These are phyloP conservation scores for Atalantia buxifolia DNA, from an alignment of 345 rosid genomes.

Conservation along the genomic window DNA sequence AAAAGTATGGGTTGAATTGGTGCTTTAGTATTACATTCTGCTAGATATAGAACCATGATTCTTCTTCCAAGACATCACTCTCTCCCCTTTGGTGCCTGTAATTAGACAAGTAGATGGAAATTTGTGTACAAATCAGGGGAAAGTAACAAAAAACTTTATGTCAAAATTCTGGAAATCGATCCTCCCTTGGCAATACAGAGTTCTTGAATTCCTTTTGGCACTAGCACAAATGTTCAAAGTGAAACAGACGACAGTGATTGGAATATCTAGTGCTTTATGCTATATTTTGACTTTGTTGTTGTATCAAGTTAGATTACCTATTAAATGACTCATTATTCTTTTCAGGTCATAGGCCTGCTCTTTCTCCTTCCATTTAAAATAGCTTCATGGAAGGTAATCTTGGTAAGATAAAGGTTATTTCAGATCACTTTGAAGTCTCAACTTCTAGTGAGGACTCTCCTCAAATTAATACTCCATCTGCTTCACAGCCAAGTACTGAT, in stretches of 20 bases:
- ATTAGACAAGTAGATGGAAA: background rate
- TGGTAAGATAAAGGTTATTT: conserved; percentile 59
- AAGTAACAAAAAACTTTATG: background rate
- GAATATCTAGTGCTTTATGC: background rate
- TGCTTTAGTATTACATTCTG: background rate
- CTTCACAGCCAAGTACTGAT: conserved; percentile 31
- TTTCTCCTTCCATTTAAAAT: conserved; percentile 9
- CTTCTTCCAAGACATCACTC: background rate
- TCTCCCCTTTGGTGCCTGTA: background rate
- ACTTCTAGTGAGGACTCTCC: conserved; percentile 30
- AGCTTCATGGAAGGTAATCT: conserved; percentile 74
- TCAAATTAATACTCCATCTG: conserved; percentile 39
- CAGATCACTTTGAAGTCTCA: conserved; percentile 69
- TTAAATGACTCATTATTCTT: background rate
- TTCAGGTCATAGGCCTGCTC: conserved; percentile 5
- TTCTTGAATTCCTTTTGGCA: background rate
- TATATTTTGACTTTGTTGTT: background rate
- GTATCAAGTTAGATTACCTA: background rate
- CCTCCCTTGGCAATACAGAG: background rate
- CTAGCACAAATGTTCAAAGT: background rate
- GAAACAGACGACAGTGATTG: background rate
- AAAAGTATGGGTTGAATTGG: background rate
- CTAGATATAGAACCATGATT: background rate
- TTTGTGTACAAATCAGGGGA: background rate
- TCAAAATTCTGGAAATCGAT: background rate